Conservation (phyloP, 2,329 filamentous ascomycete genomes). For the Ambrosiella xylebori region DNA sequence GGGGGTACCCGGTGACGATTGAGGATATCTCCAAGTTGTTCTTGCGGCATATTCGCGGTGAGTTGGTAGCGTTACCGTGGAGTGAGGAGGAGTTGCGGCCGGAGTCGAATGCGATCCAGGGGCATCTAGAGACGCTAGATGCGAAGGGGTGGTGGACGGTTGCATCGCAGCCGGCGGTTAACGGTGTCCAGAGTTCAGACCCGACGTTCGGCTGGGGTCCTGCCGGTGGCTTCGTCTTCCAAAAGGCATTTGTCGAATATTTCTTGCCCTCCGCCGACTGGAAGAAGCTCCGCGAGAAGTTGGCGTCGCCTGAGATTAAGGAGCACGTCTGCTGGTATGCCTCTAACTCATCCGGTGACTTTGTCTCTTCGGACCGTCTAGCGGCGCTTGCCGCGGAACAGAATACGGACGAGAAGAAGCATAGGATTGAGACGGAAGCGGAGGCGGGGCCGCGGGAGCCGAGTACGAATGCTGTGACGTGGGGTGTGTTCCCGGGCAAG, state of each 20-base stretch:
- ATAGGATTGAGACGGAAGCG: slow-evolving; percentile 16
- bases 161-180: slow-evolving; percentile 85
- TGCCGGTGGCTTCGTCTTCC: slow-evolving; percentile 82
- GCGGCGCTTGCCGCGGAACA: slow-evolving; percentile 5
- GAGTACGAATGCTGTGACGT: slow-evolving; percentile 85
- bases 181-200: slow-evolving; percentile 62
- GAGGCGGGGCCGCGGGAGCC: slow-evolving; percentile 16
- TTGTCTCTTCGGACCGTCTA: slow-evolving; percentile 45
- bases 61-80: slow-evolving; percentile 75
- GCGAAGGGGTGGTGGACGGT: slow-evolving; percentile 85
- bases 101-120: slow-evolving; percentile 68
- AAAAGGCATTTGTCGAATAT: slow-evolving; percentile 96
- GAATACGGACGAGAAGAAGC: background rate
- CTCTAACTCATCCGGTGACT: slow-evolving; percentile 60
- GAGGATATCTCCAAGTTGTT: slow-evolving; percentile 69
- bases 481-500: slow-evolving; percentile 89
- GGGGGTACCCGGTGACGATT: slow-evolving; percentile 57
- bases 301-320: slow-evolving; percentile 40
- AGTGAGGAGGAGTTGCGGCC: slow-evolving; percentile 74
- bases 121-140: slow-evolving; percentile 61
- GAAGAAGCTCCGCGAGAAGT: slow-evolving; percentile 42
- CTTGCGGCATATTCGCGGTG: slow-evolving; percentile 60
- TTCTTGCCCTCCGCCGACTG: slow-evolving; percentile 68
- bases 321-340: slow-evolving; percentile 76
- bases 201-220: slow-evolving; percentile 86